Base-by-base conservation (phyloP, 257 asterid species). In the Anisodus tanguticus region DNA sequence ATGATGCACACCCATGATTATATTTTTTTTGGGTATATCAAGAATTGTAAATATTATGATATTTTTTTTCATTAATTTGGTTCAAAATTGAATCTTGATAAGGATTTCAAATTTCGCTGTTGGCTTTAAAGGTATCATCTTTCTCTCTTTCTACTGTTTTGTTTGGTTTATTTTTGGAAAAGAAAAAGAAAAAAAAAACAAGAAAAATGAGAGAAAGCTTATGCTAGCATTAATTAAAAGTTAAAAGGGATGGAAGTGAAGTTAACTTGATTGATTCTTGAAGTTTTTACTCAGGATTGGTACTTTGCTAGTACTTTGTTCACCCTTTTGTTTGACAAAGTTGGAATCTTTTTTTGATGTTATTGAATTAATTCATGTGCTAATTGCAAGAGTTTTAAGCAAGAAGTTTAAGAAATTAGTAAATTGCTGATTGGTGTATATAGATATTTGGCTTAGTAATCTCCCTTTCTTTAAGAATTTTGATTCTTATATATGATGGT, bases 51-150 rank as follows among this genome's bases (percentile, higher is more conserved):
- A 51, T 76, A 51, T 6, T 59, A 16, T 16, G 5, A 5, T 76
- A 76, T 51, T 51, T 51, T 51, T 51, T 26, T 7, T 54, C 47
- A 76, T 76, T 49, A 55, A 69, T 83, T 85, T 88, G 88, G 87
- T 91, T 87, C 90, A 85, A 87, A 89, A 90, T 81, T 82, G 70
- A 60, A 41, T 85, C 72, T 84, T 89, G 87, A 84, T 81, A 86
- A 83, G 91, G 83, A 76, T 60, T 82, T 91, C 88, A 66, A 26
- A 66, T 66, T 66, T n/a, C 31, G 81, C 81, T 51, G 26, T 76
- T 51, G 63, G 63, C 2, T 45, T 11, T 51, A 51, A 76, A 51
- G 81, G 80, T 74, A 51, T 15, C 12, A 22, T 76, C 58, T 76
- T 51, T 51, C 47, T 51, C 45, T 76, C 81, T 76, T 67, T 76